Base-by-base conservation (phyloP, 2,329 filamentous ascomycete species). In the Penicillium sp. region DNA sequence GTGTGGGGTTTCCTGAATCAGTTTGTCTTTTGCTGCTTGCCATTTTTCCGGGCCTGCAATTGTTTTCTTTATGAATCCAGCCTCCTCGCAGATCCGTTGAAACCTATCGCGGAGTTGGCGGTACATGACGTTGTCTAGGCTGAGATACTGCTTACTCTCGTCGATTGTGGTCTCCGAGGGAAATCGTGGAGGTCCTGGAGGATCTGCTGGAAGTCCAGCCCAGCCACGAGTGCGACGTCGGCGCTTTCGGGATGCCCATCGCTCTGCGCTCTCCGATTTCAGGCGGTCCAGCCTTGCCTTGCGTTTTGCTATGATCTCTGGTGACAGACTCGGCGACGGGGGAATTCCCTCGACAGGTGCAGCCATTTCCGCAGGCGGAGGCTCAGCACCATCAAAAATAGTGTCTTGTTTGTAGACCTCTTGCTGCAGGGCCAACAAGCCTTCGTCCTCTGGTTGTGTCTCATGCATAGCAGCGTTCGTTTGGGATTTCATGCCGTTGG, bases 81-180 rank as follows among this genome's bases (percentile, higher is more conserved):
- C 78, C 52, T 86, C 82, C 58, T 85, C 81, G 66, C 90, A 93
- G 14, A 94, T 89, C 9, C 75, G 75, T 63, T 87, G 82, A 61
- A 92, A 94, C 26, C 83, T 81, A 47, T 85, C 79, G 27, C 90
- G 83, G 15, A 90, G 72, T 55, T 83, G 75, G 29, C 80, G 81
- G 69, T 94, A 94, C 41, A 82, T 75, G 1, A 79, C 72, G 47
- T 81, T 83, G 65, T 88, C 83, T 31, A 95, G 77, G 35, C 76
- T 78, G 26, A 95, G 77, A 56, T 86, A 88, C 12, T 81, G 80
- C 67, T 91, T 90, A 67, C 88, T 87, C 72, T 93, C 89, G 61
- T 90, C 87, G 55, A 94, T 83, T 0, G 89, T 92, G 12, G 88
- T 92, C 71, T 94, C 90, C 0, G 89, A 93, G 1, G 89, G 89